These are phyloP conservation scores for Sugiyamaella castrensis DNA, from an alignment of 1,139 yeast genomes.

Conservation along the genomic window DNA sequence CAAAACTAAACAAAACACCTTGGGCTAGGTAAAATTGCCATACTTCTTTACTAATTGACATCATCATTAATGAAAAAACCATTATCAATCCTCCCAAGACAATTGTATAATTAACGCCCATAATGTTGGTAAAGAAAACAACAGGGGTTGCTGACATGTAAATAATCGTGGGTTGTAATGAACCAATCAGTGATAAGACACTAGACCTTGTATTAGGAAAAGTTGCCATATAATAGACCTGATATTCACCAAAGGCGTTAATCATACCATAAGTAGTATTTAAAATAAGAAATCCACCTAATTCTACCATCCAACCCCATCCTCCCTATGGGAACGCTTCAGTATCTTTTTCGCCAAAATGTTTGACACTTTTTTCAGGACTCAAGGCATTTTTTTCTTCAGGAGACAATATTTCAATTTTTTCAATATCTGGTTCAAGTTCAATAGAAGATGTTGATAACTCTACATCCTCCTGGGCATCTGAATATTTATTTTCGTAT, in stretches of 20 bases:
- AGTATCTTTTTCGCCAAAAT: constrained; percentile 23
- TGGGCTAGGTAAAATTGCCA: constrained; percentile 58
- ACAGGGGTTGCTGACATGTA: constrained; percentile 49
- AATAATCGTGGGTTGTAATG: constrained; percentile 53
- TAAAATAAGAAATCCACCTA: constrained; percentile 46
- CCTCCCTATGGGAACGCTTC: constrained; percentile 34
- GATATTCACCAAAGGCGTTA: constrained; percentile 60
- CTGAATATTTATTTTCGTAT: too few species aligned
- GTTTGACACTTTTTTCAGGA: too few species aligned
- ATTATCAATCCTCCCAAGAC: constrained; percentile 48
- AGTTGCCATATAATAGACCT: constrained; percentile 51
- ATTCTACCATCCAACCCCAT: constrained; percentile 38
- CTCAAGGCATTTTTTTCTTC: too few species aligned
- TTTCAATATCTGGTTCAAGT: too few species aligned
- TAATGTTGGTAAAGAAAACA: constrained; percentile 58
- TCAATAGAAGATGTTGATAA: too few species aligned
- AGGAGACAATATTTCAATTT: too few species aligned
- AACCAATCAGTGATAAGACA: constrained; percentile 62
- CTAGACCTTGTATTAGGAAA: constrained; percentile 43
- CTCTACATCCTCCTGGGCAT: too few species aligned
- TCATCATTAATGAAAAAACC: constrained; percentile 49
- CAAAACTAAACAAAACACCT: constrained; percentile 53
- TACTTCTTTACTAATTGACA: constrained; percentile 49
- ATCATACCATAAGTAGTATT: constrained; percentile 57
- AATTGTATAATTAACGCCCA: constrained; percentile 30